Base-by-base conservation (phyloP, 306 rosid species). In the Vachellia collinsii region DNA sequence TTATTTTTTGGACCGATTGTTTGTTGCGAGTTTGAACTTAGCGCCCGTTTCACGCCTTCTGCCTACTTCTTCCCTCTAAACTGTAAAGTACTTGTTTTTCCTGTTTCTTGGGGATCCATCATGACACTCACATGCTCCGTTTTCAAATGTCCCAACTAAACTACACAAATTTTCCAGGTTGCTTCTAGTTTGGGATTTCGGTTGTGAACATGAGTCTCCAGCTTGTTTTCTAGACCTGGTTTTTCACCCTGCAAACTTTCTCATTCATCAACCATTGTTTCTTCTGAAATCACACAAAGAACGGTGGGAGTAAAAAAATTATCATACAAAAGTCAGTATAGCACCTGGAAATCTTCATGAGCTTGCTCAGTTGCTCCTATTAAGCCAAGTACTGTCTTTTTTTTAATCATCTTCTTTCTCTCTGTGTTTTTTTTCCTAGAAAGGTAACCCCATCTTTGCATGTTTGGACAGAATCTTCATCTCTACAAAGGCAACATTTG, bases 401-500 rank as follows among this genome's bases (percentile, higher is more conserved):
- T 29, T 29, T 29, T 29, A 29, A 0, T 29, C 89, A 87, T 92
- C 92, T 88, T 79, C 78, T 20, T 64, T 76, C 77, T 66, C 81
- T 67, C 67, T 62, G 39, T 77, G 68, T 63, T 76, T 72, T 77
- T 73, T 63, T 76, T 72, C 50, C 22, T 4, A 13, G 1, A 29
- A 54, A 78, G 34, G 62, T 51, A 29, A 68, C 62, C 22, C 69
- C 44, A 82, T 85, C 90, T 91, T 95, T 93, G 96, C 94, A 80
- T 95, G 98, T 84, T 63, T 51, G 25, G 37, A 64, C 54, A 23
- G 67, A 42, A 7, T 12, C 50, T 37, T 17, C 41, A 13, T 66
- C 77, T 78, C 97, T 93, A 95, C 92, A 92, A 90, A 91, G 88
- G 92, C 86, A 41, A 25, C 78, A 23, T 62, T 51, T 50, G 50